Percentiles rank a stretch among this genome's conserved stretches.
Conservation (phyloP, 2,329 filamentous ascomycete species). For the Aschersonia sp. region DNA sequence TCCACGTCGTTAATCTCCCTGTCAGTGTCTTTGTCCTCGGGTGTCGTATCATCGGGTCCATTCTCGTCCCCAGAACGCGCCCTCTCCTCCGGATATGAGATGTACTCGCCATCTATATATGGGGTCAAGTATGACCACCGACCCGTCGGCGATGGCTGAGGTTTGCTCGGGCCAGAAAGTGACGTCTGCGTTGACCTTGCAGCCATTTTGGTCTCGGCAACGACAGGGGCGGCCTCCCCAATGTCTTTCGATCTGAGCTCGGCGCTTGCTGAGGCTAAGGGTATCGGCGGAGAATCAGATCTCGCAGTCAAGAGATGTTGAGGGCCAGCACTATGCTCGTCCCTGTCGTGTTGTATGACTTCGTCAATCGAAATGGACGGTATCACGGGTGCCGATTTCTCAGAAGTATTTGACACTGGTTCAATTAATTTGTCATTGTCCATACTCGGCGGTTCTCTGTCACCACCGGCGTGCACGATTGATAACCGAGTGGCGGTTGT, state of each 20-base stretch:
- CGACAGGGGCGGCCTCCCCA: not conserved
- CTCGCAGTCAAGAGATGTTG: too few species aligned
- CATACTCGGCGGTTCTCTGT: too few species aligned
- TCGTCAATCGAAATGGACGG: too few species aligned
- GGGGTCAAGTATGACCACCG: constrained; percentile 25
- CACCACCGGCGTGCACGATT: too few species aligned
- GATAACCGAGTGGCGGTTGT: too few species aligned
- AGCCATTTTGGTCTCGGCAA: not conserved
- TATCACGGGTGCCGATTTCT: too few species aligned
- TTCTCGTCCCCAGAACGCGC: constrained; percentile 16
- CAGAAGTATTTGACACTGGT: too few species aligned
- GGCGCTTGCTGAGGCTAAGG: not conserved
- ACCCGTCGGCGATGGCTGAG: constrained; percentile 15
- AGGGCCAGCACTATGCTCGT: too few species aligned
- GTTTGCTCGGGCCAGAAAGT: constrained; percentile 7
- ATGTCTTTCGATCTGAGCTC: not conserved
- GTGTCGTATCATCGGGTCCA: constrained; percentile 14
- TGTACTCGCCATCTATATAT: constrained; percentile 23
- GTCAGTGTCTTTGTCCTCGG: constrained; percentile 10
- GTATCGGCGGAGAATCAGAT: not conserved
- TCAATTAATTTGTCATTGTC: too few species aligned
- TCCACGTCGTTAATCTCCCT: constrained; percentile 12
- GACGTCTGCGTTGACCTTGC: not conserved
- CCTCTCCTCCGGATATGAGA: constrained; percentile 24
- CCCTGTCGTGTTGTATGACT: too few species aligned